phyloP scores from a whole-genome alignment of 441 rosid genomes.

The Erysimum pusillum region DNA sequence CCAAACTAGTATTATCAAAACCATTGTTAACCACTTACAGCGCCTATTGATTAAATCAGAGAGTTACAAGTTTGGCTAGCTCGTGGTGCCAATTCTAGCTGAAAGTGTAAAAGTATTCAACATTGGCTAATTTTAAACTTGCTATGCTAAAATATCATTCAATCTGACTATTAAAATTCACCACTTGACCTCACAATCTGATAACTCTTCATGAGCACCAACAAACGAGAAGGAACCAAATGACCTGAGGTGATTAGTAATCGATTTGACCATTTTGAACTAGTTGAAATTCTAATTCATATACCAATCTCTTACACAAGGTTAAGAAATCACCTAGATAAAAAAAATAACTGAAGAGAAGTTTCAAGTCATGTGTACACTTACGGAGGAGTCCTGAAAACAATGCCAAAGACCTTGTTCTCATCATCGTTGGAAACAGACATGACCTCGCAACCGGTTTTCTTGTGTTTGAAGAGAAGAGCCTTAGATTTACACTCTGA shows the following conservation, averaged over 20 bases:
- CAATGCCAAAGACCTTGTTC: slow-evolving; percentile 94
- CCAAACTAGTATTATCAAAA: slow-evolving; percentile 17
- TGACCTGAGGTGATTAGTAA: neutral
- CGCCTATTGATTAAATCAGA: neutral
- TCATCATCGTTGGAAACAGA: slow-evolving; percentile 89
- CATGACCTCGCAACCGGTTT: slow-evolving; percentile 86
- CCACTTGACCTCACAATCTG: neutral
- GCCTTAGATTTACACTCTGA: slow-evolving; percentile 88
- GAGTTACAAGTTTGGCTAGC: neutral
- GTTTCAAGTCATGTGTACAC: slow-evolving; percentile 40
- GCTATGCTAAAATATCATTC: neutral
- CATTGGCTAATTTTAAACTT: neutral
- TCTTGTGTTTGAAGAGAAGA: slow-evolving; percentile 80
- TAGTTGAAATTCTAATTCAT: neutral
- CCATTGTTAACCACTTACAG: neutral
- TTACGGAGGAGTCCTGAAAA: slow-evolving; percentile 95
- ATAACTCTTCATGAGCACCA: neutral
- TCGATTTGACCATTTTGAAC: neutral
- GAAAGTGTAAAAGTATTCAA: neutral
- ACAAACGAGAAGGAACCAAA: neutral
- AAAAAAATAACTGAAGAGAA: neutral
- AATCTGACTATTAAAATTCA: neutral
- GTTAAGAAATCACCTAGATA: neutral
- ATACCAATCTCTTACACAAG: slow-evolving; percentile 9
- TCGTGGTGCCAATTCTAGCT: neutral